These are phyloP conservation scores for Leishmania guyanensis DNA, from an alignment of 208 protist species.

Conservation along the genomic window DNA sequence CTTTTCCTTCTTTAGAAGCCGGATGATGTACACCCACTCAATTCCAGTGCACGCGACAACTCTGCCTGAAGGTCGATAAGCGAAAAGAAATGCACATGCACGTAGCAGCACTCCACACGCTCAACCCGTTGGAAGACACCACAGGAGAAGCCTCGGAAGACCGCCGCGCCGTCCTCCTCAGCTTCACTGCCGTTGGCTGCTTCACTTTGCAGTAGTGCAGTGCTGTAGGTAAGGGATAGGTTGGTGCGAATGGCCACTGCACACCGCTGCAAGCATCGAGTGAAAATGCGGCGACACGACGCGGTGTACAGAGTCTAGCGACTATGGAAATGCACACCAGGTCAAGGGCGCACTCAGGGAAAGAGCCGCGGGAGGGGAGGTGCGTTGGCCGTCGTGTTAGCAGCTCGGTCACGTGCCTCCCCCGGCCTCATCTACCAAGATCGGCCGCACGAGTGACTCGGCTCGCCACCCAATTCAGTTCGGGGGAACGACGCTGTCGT, in stretches of 20 bases:
- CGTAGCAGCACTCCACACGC: background rate
- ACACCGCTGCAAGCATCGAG: constrained; percentile 17
- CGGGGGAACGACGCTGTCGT: constrained; percentile 21
- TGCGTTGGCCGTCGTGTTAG: background rate
- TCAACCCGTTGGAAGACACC: background rate
- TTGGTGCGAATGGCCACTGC: constrained; percentile 13
- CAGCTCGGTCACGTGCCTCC: background rate
- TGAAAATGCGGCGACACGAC: constrained; percentile 15
- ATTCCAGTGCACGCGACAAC: background rate
- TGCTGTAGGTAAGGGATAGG: background rate
- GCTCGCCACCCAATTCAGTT: constrained; percentile 40
- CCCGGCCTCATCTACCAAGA: constrained; percentile 8
- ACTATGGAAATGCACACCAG: constrained; percentile 16
- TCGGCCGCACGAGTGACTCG: constrained; percentile 28
- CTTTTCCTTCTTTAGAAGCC: background rate
- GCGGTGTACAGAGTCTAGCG: constrained; percentile 20
- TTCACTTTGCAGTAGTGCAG: constrained; percentile 6
- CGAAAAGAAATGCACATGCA: background rate
- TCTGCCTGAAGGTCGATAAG: background rate
- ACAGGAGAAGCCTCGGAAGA: background rate
- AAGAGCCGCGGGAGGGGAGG: constrained; percentile 2
- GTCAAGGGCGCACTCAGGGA: constrained; percentile 13
- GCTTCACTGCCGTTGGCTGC: background rate
- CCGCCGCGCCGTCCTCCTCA: constrained; percentile 1
- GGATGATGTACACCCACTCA: background rate